Evolutionary conservation across 106 monocot genomes (phyloP), one percentile per base, ranked within the genome.

Genomic region (Dendrobium officinale): DNA sequence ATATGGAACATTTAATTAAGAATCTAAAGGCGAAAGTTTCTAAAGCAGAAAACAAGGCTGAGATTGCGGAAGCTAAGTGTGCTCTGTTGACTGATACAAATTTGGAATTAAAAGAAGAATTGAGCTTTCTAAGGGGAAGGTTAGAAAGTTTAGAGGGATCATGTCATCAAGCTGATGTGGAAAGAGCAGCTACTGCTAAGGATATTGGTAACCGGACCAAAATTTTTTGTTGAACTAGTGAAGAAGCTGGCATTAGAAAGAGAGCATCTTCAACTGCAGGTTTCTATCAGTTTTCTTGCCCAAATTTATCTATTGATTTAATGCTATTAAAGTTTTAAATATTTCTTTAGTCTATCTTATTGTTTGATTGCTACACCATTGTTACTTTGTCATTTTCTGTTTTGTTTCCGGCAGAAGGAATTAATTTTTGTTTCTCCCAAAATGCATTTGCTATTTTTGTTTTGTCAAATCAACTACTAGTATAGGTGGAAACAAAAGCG

Each of bases 1-100:
- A 98, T 76, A 95, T 98, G 98, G 89, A 92, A 83, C 81, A 84
- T 87, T 79, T 98, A 55, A 93, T 95, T 73, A 88, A 87, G 43
- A 88, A 92, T 85, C 85, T 98, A 19, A 92, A 98, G 59, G 78
- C 54, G 49, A 94, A 87, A 77, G 85, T 88, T 78, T 88, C 85
- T 27, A 95, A 98, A 82, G 88, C 92, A 54, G 98, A 98, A 75
- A 86, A 77, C 41, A 92, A 86, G 72, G 91, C 92, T 81, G 88
- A 89, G 75, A 85, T 58, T 85, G 89, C 89, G 67, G 91, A 97
- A 83, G 79, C 89, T 19, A 91, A 88, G 80, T 92, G 89, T 64
- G 81, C 51, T 88, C 55, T 87, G 5, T 83, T 95, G 82, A 83
- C 88, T 80, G 92, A 93, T 75, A 90, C 92, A 9, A 99, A 99